phyloP scores from a whole-genome alignment of 108 stramenopile genomes.

The Cyclotella kingstonii region DNA sequence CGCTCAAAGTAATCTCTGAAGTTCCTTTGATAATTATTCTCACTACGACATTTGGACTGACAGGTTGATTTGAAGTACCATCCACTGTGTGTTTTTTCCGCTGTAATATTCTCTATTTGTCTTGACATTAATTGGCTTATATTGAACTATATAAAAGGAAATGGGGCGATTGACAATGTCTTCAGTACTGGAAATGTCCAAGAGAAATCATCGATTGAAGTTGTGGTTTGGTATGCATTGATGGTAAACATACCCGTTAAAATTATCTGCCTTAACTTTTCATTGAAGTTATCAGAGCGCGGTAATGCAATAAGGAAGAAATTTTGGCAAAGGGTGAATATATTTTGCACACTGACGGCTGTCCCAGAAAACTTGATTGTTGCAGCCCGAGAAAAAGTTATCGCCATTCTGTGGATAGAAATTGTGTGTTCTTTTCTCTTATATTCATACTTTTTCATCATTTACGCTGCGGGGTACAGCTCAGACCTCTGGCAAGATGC shows the following conservation, averaged over 20 bases:
- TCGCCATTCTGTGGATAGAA: slow-evolving; percentile 15
- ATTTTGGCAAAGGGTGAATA: slow-evolving; percentile 1
- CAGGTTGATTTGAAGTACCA: slow-evolving; percentile 9
- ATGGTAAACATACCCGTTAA: slow-evolving; percentile 9
- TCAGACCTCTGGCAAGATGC: slow-evolving; percentile 1
- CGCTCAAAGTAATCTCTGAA: too few species aligned
- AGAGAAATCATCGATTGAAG: slow-evolving; percentile 3
- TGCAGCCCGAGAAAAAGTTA: slow-evolving; percentile 2
- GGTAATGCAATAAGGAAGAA: neutral
- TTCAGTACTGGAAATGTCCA: slow-evolving; percentile 5
- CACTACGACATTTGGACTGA: neutral
- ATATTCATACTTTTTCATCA: slow-evolving; percentile 14
- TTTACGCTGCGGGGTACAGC: neutral
- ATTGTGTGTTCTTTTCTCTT: neutral
- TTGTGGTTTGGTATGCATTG: slow-evolving; percentile 10
- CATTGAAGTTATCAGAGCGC: slow-evolving; percentile 1
- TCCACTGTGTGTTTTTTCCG: neutral
- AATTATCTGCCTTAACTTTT: neutral
- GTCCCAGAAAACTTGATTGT: neutral
- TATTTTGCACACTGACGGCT: neutral
- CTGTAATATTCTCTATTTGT: slow-evolving; percentile 2
- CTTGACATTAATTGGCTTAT: slow-evolving; percentile 16
- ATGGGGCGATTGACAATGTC: neutral
- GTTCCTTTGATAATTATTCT: neutral
- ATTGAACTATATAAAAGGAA: slow-evolving; percentile 4